Conservation (phyloP, 2,329 filamentous ascomycete species). For the Thelonectria rubi region DNA sequence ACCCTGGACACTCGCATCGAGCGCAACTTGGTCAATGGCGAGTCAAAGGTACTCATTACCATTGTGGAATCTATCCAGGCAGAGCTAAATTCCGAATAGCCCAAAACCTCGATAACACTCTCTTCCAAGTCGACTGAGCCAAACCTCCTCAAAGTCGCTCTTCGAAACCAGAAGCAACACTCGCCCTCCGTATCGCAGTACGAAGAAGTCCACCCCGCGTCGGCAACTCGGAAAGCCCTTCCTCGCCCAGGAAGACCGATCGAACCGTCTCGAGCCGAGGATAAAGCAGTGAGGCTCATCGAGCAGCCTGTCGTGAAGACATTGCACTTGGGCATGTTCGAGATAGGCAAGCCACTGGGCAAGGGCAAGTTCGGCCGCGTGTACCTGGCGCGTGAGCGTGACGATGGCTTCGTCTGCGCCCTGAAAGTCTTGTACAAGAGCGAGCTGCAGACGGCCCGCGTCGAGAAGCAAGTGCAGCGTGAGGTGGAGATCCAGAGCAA, state of each 20-base stretch:
- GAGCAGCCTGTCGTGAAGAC: slow-evolving; percentile 68
- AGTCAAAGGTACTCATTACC: too few species aligned
- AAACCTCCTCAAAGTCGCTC: slow-evolving; percentile 85
- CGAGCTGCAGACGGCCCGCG: slow-evolving; percentile 76
- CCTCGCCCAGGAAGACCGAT: too few species aligned
- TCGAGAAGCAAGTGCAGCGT: slow-evolving; percentile 85
- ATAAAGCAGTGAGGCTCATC: slow-evolving; percentile 61
- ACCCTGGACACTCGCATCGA: too few species aligned
- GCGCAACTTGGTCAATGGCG: too few species aligned
- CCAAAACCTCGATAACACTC: too few species aligned
- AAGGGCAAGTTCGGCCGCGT: slow-evolving; percentile 91
- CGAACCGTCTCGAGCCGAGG: too few species aligned
- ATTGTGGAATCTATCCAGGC: too few species aligned
- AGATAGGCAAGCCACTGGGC: slow-evolving; percentile 85
- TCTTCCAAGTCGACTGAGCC: too few species aligned
- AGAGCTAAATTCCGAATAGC: too few species aligned
- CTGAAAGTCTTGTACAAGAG: slow-evolving; percentile 87
- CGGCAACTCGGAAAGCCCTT: too few species aligned
- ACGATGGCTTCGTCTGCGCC: slow-evolving; percentile 83
- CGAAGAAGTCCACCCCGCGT: slow-evolving; percentile 60
- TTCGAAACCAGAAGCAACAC: slow-evolving; percentile 79
- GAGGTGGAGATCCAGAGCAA: slow-evolving; percentile 92
- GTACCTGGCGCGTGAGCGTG: slow-evolving; percentile 82
- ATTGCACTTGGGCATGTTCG: slow-evolving; percentile 93
- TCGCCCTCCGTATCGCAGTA: slow-evolving; percentile 73